phyloP scores from a whole-genome alignment of 768 basidiomycete species.

The Termitomyces sp. region DNA sequence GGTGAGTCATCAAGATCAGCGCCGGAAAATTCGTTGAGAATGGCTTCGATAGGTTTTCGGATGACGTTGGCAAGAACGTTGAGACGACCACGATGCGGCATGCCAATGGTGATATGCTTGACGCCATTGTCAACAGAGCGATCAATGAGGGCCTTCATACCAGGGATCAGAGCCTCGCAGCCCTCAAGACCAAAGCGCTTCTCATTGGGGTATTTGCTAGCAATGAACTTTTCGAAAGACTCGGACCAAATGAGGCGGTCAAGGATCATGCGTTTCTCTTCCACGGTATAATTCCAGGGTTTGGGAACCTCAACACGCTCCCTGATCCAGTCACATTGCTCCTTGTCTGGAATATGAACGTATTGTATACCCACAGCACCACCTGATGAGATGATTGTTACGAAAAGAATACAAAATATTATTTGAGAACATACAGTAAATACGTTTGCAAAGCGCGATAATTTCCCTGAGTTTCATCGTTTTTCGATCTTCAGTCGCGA shows the following conservation, averaged over 20 bases:
- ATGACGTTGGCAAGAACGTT: slow-evolving; percentile 99
- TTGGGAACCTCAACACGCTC: slow-evolving; percentile 93
- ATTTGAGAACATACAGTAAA: slow-evolving; percentile 71
- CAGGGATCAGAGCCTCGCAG: slow-evolving; percentile 94
- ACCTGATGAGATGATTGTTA: slow-evolving; percentile 36
- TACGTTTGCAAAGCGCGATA: slow-evolving; percentile 82
- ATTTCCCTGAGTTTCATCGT: slow-evolving; percentile 90
- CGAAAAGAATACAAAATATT: background rate
- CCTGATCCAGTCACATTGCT: slow-evolving; percentile 99
- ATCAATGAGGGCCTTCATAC: slow-evolving; percentile 99
- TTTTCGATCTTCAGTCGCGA: slow-evolving; percentile 79
- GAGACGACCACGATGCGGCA: slow-evolving; percentile 98
- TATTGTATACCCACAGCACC: slow-evolving; percentile 89
- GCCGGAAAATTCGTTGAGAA: slow-evolving; percentile 94
- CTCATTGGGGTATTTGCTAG: slow-evolving; percentile 98
- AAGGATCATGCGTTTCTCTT: slow-evolving; percentile 98
- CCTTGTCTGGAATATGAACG: slow-evolving; percentile 95
- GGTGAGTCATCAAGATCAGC: slow-evolving; percentile 57
- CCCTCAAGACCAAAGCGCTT: slow-evolving; percentile 99
- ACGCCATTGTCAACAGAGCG: slow-evolving; percentile 95
- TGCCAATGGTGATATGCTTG: slow-evolving; percentile 95
- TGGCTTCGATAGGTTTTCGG: slow-evolving; percentile 96
- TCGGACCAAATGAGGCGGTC: slow-evolving; percentile 99
- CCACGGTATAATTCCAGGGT: slow-evolving; percentile 96
- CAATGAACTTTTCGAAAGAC: slow-evolving; percentile 97